Percentiles rank a stretch among this genome's conserved stretches.
phyloP scores from a whole-genome alignment of 129 eudicot species.

The Flaveria ramosissima region DNA sequence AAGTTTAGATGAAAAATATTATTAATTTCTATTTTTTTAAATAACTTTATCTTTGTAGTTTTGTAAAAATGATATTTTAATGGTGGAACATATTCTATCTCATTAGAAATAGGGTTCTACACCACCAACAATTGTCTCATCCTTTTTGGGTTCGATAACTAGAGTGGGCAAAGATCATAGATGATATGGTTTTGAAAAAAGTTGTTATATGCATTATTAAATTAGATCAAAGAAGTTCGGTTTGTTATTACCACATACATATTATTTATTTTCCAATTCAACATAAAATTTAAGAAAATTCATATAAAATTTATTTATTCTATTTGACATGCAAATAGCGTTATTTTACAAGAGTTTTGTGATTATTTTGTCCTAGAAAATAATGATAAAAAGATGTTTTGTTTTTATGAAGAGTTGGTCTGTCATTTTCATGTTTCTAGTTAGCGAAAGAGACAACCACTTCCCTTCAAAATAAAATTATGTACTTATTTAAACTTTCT shows the following conservation, averaged over 20 bases:
- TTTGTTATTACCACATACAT: neutral
- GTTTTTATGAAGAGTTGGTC: constrained; percentile 23
- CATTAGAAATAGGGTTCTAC: constrained; percentile 19
- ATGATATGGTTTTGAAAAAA: constrained; percentile 2
- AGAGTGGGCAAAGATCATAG: constrained; percentile 25
- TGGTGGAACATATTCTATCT: constrained; percentile 34
- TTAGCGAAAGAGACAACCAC: constrained; percentile 23
- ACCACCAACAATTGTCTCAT: constrained; percentile 41
- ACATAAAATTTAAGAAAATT: neutral
- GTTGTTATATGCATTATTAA: constrained; percentile 15
- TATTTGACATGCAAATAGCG: neutral
- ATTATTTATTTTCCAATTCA: neutral
- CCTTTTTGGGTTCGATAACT: constrained; percentile 33
- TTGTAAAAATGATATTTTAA: neutral
- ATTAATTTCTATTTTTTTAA: neutral
- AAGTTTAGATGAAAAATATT: neutral
- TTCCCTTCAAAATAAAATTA: neutral
- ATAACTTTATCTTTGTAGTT: neutral
- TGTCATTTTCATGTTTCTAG: constrained; percentile 33
- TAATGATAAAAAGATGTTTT: neutral
- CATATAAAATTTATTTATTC: neutral
- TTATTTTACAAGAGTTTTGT: neutral
- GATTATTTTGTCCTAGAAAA: constrained; percentile 18
- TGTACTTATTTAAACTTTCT: neutral
- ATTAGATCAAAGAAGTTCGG: neutral